Percentiles rank a stretch among this genome's conserved stretches.
These are phyloP conservation scores for Chaetoceros tenuissimus DNA, from an alignment of 108 stramenopile species.

Conservation along the genomic window DNA sequence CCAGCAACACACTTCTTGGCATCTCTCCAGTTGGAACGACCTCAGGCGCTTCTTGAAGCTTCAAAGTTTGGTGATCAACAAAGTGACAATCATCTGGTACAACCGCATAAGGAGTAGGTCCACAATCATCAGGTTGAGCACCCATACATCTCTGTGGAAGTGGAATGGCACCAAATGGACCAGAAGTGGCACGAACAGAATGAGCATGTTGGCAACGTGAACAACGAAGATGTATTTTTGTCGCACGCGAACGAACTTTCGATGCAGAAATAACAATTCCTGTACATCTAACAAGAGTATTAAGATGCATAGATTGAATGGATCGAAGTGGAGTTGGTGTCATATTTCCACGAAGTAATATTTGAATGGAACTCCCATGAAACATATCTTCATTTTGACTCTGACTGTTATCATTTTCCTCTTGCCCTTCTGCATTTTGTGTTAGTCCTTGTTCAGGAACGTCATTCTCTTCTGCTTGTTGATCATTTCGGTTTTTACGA, in stretches of 20 bases:
- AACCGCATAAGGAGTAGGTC: constrained; percentile 78
- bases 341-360: constrained; percentile 64
- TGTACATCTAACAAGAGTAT: constrained; percentile 83
- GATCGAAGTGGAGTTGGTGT: constrained; percentile 71
- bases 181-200: constrained; percentile 38
- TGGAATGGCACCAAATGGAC: constrained; percentile 42
- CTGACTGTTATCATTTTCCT: constrained; percentile 2
- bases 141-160: constrained; percentile 52
- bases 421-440: background rate
- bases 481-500: constrained; percentile 20
- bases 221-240: constrained; percentile 75
- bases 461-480: constrained; percentile 3
- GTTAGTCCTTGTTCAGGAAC: constrained; percentile 12
- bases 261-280: constrained; percentile 94
- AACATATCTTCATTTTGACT: constrained; percentile 3
- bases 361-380: constrained; percentile 49
- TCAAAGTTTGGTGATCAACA: constrained; percentile 94
- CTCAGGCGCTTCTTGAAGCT: constrained; percentile 95
- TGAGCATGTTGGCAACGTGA: constrained; percentile 66
- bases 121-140: constrained; percentile 61
- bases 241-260: constrained; percentile 76
- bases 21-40: constrained; percentile 91
- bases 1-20: constrained; percentile 89
- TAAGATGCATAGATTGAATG: constrained; percentile 92
- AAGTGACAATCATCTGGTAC: constrained; percentile 88